A percentile compares a stretch with the other conserved stretches of the same genome.
Evolutionary conservation across 768 basidiomycete genomes (phyloP).

Genomic region (Psilocybe cyanescens): DNA sequence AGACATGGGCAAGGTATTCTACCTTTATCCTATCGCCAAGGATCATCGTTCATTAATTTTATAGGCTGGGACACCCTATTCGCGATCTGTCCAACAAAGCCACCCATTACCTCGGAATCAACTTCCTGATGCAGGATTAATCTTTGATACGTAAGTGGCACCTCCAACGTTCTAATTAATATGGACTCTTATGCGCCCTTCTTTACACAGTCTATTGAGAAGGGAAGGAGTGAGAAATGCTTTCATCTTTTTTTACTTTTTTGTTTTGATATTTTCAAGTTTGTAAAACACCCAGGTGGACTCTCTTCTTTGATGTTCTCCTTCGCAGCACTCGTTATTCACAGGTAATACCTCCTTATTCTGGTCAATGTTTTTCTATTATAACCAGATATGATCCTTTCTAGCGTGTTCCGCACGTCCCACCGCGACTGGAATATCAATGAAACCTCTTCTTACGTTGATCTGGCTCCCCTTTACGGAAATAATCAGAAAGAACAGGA

Average conservation of each 20-base stretch:
- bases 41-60: neutral
- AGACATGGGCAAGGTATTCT: constrained; percentile 63
- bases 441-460: constrained; percentile 86
- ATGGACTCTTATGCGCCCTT: neutral
- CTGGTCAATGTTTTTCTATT: neutral
- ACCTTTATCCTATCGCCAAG: neutral
- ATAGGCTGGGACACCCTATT: constrained; percentile 73
- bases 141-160: constrained; percentile 70
- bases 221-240: constrained; percentile 59
- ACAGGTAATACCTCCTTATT: constrained; percentile 45
- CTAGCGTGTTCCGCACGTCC: constrained; percentile 82
- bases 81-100: constrained; percentile 78
- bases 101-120: constrained; percentile 68
- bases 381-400: constrained; percentile 1
- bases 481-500: constrained; percentile 65
- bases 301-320: constrained; percentile 81
- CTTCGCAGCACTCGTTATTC: constrained; percentile 83
- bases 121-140: constrained; percentile 77
- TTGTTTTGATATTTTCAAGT: constrained; percentile 44
- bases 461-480: constrained; percentile 84
- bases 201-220: constrained; percentile 51
- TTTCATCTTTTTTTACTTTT: constrained; percentile 4
- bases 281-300: constrained; percentile 76
- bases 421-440: constrained; percentile 71
- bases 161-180: neutral